These are phyloP conservation scores for Schrenkiella parvula DNA, from an alignment of 345 rosid species.

Conservation along the genomic window DNA sequence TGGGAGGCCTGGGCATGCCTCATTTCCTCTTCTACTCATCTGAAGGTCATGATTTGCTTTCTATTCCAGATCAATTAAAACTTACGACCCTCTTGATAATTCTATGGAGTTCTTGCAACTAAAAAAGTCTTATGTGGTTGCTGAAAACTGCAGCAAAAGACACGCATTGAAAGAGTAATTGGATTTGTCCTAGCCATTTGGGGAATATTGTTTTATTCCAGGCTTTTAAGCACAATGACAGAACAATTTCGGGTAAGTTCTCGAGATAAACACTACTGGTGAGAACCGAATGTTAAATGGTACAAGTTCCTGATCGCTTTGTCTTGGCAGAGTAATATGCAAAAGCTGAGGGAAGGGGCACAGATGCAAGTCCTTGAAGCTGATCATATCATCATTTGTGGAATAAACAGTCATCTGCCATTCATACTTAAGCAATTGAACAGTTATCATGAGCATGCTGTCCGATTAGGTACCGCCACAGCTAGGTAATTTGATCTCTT, in stretches of 20 bases:
- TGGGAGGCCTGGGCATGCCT: constrained; percentile 99
- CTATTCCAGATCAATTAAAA: neutral
- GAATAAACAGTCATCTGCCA: constrained; percentile 69
- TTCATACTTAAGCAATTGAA: constrained; percentile 88
- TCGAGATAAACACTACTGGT: constrained; percentile 8
- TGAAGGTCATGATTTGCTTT: constrained; percentile 45
- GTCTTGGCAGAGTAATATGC: constrained; percentile 74
- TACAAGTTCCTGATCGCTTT: constrained; percentile 23
- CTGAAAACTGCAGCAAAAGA: constrained; percentile 75
- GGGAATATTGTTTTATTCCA: constrained; percentile 94
- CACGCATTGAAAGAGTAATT: constrained; percentile 75
- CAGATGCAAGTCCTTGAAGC: constrained; percentile 89
- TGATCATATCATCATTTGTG: constrained; percentile 92
- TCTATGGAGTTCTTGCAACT: constrained; percentile 17
- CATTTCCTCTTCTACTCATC: constrained; percentile 86
- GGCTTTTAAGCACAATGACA: constrained; percentile 94
- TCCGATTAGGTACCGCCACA: constrained; percentile 90
- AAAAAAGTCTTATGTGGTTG: constrained; percentile 23
- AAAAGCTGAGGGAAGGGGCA: constrained; percentile 91
- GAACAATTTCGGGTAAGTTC: constrained; percentile 83
- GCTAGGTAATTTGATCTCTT: constrained; percentile 56
- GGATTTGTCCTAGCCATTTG: constrained; percentile 87
- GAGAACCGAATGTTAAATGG: neutral
- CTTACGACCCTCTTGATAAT: neutral
- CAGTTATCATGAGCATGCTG: constrained; percentile 84